Percentiles rank a stretch among this genome's conserved stretches.
Evolutionary conservation across 768 basidiomycete species (phyloP).

Genomic region (Chalciporus piperatus): DNA sequence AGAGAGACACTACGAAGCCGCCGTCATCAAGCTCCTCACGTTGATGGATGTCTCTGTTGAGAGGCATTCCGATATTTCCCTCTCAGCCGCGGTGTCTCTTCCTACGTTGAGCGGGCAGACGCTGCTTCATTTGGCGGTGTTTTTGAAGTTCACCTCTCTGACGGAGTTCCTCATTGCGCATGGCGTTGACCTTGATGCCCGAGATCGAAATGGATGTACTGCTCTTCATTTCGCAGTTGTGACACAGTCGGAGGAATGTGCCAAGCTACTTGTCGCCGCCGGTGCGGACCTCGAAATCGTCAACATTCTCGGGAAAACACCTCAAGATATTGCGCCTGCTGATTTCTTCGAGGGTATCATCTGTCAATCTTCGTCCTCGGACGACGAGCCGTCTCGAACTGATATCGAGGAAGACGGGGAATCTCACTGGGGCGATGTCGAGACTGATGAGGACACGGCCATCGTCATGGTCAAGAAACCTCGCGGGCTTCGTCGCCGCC

Average conservation of each 20-base stretch:
- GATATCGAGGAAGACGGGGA: slow-evolving; percentile 45
- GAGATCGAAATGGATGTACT: slow-evolving; percentile 89
- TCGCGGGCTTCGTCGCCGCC: slow-evolving; percentile 35
- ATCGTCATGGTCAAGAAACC: slow-evolving; percentile 25
- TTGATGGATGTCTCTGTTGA: slow-evolving; percentile 68
- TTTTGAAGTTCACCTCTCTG: slow-evolving; percentile 73
- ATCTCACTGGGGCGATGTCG: slow-evolving; percentile 65
- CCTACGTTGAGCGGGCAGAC: slow-evolving; percentile 76
- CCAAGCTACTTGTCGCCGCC: slow-evolving; percentile 63
- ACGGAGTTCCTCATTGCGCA: slow-evolving; percentile 68
- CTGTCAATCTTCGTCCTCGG: slow-evolving; percentile 10
- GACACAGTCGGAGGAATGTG: slow-evolving; percentile 59
- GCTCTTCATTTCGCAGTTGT: slow-evolving; percentile 85
- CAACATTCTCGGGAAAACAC: slow-evolving; percentile 65
- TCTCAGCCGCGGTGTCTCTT: slow-evolving; percentile 63
- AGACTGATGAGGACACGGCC: slow-evolving; percentile 58
- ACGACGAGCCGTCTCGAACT: slow-evolving; percentile 24
- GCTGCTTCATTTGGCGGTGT: slow-evolving; percentile 81
- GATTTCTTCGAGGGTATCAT: slow-evolving; percentile 43
- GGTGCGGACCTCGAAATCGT: slow-evolving; percentile 82
- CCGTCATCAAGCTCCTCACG: slow-evolving; percentile 78
- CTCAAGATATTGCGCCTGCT: slow-evolving; percentile 54
- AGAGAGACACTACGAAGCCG: slow-evolving; percentile 65
- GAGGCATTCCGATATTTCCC: slow-evolving; percentile 38
- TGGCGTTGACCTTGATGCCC: slow-evolving; percentile 74